These are phyloP conservation scores for Saprolegnia diclina DNA, from an alignment of 352 stramenopile genomes.

Conservation along the genomic window DNA sequence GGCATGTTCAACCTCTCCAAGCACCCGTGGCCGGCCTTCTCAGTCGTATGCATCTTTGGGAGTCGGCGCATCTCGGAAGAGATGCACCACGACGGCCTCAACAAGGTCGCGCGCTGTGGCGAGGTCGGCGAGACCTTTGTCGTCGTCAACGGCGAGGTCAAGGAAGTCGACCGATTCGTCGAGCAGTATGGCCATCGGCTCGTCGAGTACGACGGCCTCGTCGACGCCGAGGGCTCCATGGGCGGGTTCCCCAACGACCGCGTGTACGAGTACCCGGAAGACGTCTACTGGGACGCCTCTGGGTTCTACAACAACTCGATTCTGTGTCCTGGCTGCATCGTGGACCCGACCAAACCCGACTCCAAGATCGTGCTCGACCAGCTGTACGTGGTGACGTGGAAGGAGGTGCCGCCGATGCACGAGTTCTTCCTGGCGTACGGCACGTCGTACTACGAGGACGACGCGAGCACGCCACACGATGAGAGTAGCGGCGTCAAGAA, in stretches of 20 bases:
- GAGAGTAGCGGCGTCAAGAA: neutral
- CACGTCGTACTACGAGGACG: constrained; percentile 85
- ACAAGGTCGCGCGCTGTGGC: constrained; percentile 78
- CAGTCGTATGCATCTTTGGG: constrained; percentile 84
- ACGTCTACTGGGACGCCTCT: constrained; percentile 83
- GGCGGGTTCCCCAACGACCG: constrained; percentile 83
- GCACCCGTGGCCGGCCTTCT: constrained; percentile 80
- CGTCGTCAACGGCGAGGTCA: constrained; percentile 78
- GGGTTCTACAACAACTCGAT: constrained; percentile 89
- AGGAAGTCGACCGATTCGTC: constrained; percentile 84
- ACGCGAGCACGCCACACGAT: constrained; percentile 38
- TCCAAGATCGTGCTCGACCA: constrained; percentile 77
- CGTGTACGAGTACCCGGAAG: constrained; percentile 79
- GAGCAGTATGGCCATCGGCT: constrained; percentile 82
- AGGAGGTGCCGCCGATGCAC: constrained; percentile 71
- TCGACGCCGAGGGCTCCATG: constrained; percentile 77
- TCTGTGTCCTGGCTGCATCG: constrained; percentile 78
- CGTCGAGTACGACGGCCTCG: constrained; percentile 70
- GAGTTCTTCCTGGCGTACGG: constrained; percentile 87
- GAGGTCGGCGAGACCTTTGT: constrained; percentile 84
- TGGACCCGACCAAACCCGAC: constrained; percentile 70
- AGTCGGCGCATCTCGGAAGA: constrained; percentile 81
- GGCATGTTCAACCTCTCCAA: constrained; percentile 78
- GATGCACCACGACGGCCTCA: constrained; percentile 81
- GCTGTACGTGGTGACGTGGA: constrained; percentile 86